These are phyloP conservation scores for Dioszegia crocea DNA, from an alignment of 768 basidiomycete species.

Conservation along the genomic window DNA sequence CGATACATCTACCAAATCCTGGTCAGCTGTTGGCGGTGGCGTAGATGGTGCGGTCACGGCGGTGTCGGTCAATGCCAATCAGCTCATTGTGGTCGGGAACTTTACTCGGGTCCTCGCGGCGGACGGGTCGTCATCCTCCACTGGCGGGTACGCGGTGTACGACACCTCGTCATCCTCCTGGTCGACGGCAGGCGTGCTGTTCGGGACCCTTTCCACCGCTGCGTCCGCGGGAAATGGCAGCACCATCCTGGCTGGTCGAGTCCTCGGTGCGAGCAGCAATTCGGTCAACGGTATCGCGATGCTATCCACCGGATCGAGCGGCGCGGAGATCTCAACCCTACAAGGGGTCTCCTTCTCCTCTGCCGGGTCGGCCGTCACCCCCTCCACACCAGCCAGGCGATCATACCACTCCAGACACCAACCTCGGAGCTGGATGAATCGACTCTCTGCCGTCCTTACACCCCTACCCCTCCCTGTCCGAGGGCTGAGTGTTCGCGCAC, in stretches of 20 bases:
- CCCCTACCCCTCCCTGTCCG: slow-evolving; percentile 23
- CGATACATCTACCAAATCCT: slow-evolving; percentile 61
- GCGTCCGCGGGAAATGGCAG: slow-evolving; percentile 53
- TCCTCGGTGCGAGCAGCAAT: slow-evolving; percentile 52
- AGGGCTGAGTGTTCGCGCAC: slow-evolving; percentile 50
- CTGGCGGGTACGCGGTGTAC: slow-evolving; percentile 72
- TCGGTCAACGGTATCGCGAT: slow-evolving; percentile 77
- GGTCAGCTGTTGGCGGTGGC: slow-evolving; percentile 68
- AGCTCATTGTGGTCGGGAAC: slow-evolving; percentile 68
- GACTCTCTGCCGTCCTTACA: slow-evolving; percentile 19
- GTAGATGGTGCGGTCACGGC: slow-evolving; percentile 70
- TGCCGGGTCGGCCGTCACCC: slow-evolving; percentile 48
- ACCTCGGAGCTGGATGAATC: slow-evolving; percentile 6
- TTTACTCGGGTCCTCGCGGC: slow-evolving; percentile 58
- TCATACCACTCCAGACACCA: slow-evolving; percentile 4
- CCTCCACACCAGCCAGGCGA: slow-evolving; percentile 39
- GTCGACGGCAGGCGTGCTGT: slow-evolving; percentile 67
- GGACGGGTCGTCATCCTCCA: slow-evolving; percentile 46
- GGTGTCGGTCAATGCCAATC: slow-evolving; percentile 52
- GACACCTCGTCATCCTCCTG: slow-evolving; percentile 60
- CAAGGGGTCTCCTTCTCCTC: slow-evolving; percentile 63
- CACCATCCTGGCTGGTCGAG: slow-evolving; percentile 53
- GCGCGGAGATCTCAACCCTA: slow-evolving; percentile 58
- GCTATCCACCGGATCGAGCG: slow-evolving; percentile 59
- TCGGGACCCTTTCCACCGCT: slow-evolving; percentile 45